Evolutionary conservation across 2,329 filamentous ascomycete species (phyloP).

Genomic region (Ophiognomonia clavigignenti-juglandacearum): DNA sequence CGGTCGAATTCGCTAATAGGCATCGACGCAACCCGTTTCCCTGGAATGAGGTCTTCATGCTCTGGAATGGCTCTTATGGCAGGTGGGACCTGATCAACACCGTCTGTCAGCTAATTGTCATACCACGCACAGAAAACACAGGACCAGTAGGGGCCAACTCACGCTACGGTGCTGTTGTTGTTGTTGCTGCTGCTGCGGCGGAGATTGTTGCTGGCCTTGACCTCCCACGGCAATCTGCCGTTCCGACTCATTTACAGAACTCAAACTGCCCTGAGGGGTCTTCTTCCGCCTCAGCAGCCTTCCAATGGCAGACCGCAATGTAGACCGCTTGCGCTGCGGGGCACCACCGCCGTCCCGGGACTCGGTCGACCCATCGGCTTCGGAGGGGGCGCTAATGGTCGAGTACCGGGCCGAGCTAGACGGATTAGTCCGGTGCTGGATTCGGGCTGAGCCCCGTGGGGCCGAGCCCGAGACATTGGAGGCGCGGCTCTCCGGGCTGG

Average conservation of each 20-base stretch:
- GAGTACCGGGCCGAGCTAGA: slow-evolving; percentile 43
- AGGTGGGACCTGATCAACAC: slow-evolving; percentile 8
- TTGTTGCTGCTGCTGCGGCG: background rate
- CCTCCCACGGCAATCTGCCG: slow-evolving; percentile 23
- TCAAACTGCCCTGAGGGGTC: slow-evolving; percentile 33
- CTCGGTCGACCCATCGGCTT: slow-evolving; percentile 22
- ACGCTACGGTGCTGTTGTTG: slow-evolving; percentile 43
- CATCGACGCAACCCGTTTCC: slow-evolving; percentile 52
- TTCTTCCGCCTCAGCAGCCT: slow-evolving; percentile 56
- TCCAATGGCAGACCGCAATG: slow-evolving; percentile 49
- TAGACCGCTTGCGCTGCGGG: slow-evolving; percentile 53
- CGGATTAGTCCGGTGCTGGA: slow-evolving; percentile 30
- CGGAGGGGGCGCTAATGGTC: slow-evolving; percentile 37
- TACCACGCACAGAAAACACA: background rate
- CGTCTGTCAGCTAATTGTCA: slow-evolving; percentile 1
- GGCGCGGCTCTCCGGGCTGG: slow-evolving; percentile 14
- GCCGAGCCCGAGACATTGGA: slow-evolving; percentile 11
- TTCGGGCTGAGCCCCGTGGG: slow-evolving; percentile 19
- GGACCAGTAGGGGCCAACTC: slow-evolving; percentile 25
- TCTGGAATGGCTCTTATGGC: slow-evolving; percentile 1
- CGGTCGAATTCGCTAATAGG: slow-evolving; percentile 57
- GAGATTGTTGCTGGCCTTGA: slow-evolving; percentile 19
- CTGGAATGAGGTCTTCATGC: slow-evolving; percentile 30
- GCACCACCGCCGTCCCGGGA: slow-evolving; percentile 14
- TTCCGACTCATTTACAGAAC: slow-evolving; percentile 24